Base-by-base conservation (phyloP, 148 eudicot genomes). In the Fagopyrum esculentum region DNA sequence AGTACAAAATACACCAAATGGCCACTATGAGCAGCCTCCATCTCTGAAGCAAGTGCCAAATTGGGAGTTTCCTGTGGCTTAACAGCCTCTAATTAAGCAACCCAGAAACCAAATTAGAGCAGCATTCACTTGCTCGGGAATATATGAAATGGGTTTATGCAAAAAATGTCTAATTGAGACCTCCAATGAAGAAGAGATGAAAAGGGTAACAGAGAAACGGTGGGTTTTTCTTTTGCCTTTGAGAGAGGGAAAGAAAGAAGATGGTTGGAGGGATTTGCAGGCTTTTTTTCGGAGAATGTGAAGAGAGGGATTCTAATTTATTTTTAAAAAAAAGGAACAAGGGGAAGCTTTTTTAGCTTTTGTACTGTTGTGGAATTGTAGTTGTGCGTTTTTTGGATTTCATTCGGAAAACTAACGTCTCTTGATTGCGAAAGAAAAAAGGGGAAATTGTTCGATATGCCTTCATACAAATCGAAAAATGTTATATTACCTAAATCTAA, bases 1-100 rank as follows among this genome's bases (percentile, higher is more conserved):
- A 69, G 56, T 57, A 69, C 5, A 9, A 84, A 54, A 75, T 61
- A 50, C 26, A 71, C 49, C 75, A 82, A 56, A 69, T 3, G 61
- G 43, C 15, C 54, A 26, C 26, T 40, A 40, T 13, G 71, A 17
- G 71, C 19, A 43, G 47, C 15, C 71, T 66, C 47, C 71, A 66
- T 66, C 40, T 66, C 71, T 40, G 19, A 43, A 30, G n/a, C 15
- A 9, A 66, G 71, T 40, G 19, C 4, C 5, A 40, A 66, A 66
- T 66, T 66, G 71, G 71, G 70, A 35, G n/a, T 46, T 40, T 40
- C 35, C 9, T 35, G 71, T 66, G 3, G 68, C 26, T 35, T 61
- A 61, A 61, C 10, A 61, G 57, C 5, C 57, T 15, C 5, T 17
- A 52, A 52, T 52, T 52, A 15, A 52, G 57, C 57, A 52, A 52